These are phyloP conservation scores for Hyphodiscus hymeniophilus DNA, from an alignment of 495 filamentous ascomycete genomes.

Conservation along the genomic window DNA sequence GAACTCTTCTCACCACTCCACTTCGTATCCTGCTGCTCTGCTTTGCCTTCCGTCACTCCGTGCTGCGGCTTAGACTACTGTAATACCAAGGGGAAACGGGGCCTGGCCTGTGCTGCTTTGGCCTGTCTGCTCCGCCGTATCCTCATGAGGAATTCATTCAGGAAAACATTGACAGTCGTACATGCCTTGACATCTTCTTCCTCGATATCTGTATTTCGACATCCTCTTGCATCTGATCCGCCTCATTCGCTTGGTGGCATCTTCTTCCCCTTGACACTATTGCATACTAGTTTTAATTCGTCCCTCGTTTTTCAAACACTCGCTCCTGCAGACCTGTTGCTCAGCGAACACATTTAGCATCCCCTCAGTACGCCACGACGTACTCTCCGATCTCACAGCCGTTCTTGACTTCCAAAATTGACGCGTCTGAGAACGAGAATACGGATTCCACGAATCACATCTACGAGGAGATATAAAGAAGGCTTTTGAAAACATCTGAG, in stretches of 20 bases:
- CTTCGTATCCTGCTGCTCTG: no score
- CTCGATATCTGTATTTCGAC: constrained; percentile 25
- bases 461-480: background rate
- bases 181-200: constrained; percentile 10
- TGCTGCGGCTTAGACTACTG: no score
- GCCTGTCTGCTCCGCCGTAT: background rate
- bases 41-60: no score
- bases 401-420: background rate
- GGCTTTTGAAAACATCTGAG: no score
- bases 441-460: background rate
- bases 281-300: constrained; percentile 12
- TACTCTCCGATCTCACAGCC: background rate
- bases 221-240: constrained; percentile 15
- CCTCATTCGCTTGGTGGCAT: constrained; percentile 44
- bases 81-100: no score
- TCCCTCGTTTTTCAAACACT: constrained; percentile 10
- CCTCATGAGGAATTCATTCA: background rate
- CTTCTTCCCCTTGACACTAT: constrained; percentile 28
- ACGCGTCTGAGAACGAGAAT: background rate
- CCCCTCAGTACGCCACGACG: background rate
- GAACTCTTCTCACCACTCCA: no score
- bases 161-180: background rate
- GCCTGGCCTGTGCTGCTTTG: background rate
- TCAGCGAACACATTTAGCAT: constrained; percentile 17
- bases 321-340: constrained; percentile 15